A percentile compares a stretch with the other conserved stretches of the same genome.
Conservation (phyloP, 148 eudicot genomes). For the Suaeda aralocaspica region DNA sequence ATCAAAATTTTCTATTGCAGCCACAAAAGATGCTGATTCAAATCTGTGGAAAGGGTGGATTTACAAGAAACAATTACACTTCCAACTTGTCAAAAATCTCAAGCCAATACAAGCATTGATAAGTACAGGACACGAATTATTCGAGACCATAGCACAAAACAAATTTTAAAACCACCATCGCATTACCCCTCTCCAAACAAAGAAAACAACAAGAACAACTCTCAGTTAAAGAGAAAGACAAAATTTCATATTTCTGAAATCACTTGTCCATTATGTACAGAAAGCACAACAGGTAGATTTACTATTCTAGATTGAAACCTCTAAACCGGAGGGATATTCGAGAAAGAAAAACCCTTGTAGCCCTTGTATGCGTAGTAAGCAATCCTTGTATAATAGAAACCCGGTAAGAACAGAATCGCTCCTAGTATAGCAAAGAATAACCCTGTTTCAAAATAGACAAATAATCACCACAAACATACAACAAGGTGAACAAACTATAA, state of each 20-base stretch:
- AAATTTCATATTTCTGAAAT: constrained; percentile 9
- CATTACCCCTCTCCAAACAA: constrained; percentile 7
- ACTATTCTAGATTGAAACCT: constrained; percentile 30
- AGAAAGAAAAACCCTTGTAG: constrained; percentile 92
- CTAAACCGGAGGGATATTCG: constrained; percentile 92
- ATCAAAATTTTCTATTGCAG: background rate
- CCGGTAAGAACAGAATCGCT: constrained; percentile 79
- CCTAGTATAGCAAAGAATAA: constrained; percentile 81
- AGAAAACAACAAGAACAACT: background rate
- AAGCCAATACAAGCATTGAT: constrained; percentile 15
- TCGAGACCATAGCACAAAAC: constrained; percentile 13
- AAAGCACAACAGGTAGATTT: constrained; percentile 13
- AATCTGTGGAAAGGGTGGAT: constrained; percentile 14
- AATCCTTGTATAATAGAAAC: constrained; percentile 91
- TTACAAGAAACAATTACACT: constrained; percentile 15
- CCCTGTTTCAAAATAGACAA: constrained; percentile 39
- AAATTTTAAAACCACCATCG: background rate
- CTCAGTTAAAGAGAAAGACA: constrained; percentile 1
- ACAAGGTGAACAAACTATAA: too few species aligned
- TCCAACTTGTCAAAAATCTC: constrained; percentile 13
- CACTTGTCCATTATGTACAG: constrained; percentile 27
- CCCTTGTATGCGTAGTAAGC: constrained; percentile 99
- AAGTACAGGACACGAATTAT: constrained; percentile 16
- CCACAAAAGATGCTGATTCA: constrained; percentile 10
- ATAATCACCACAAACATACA: background rate